Base-by-base conservation (phyloP, 2,329 filamentous ascomycete genomes). In the Fusarium sp. region DNA sequence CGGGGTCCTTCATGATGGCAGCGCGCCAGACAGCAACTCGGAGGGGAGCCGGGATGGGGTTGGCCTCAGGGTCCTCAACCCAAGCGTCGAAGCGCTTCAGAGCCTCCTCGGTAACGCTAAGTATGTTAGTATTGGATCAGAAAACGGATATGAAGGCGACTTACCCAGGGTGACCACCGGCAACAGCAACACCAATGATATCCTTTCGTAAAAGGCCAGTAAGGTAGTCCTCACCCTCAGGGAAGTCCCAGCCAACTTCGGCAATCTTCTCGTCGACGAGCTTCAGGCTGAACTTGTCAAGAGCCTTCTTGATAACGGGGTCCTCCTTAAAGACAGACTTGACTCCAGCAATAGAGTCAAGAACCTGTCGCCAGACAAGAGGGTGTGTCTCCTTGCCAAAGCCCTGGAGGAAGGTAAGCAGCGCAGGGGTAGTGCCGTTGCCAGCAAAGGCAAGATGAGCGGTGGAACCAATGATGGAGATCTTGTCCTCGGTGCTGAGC, bases 381-480 rank as follows among this genome's bases (percentile, higher is more conserved):
- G 93, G 94, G 78, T 95, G 93, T 1, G 86, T 86, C 81, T 99
- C 96, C 56, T 86, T 83, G 65, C 89, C 85, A 79, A 98, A 94
- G n/a, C 91, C 91, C 78, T 97, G 88, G 10, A 97, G 82, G 74
- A 99, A 91, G 11, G 91, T 89, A 29, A 99, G 83, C 11, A 99
- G 85, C 8, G 92, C 91, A 23, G 93, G 84, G 0, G 94, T 97
- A 4, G 89, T 92, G 54, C 91, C 90, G 76, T 96, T 89, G 20
- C 96, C 96, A 62, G 96, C 92, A 65, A 96, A 89, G 36, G 96
- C 93, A 70, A 98, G 87, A 55, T 96, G 93, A 50, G 92, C 91
- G 18, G 95, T 93, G 75, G 97, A 96, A 65, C 93, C 93, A 64
- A 97, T 88, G 57, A 97, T 88, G 40, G 93, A 93, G 74, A 98